Evolutionary conservation across 2,329 filamentous ascomycete genomes (phyloP), one percentile per base, ranked within the genome.

Genomic region (Rhexocercosporidium sp.): DNA sequence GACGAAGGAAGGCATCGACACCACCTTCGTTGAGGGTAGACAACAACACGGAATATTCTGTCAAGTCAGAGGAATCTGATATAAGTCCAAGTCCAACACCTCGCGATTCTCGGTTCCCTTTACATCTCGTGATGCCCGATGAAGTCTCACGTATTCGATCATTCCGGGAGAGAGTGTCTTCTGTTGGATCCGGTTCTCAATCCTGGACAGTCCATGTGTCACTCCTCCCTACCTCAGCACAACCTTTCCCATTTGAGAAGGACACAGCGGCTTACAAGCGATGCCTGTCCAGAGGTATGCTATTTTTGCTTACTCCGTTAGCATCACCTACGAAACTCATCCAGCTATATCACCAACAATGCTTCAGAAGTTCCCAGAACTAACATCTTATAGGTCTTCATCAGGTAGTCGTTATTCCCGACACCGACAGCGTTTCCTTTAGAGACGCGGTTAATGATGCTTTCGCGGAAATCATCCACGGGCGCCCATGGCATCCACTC

Each of bases 141-240:
- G 71, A 73, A 39, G 54, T 67, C 3, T 64, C 65, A n/a, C 66
- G 68, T 22, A 70, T 72, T 53, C 67, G 73, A 59, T 66, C 62
- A 16, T 75, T 73, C 64, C 68, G 69, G 20, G 67, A 70, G 46
- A 49, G 69, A 51, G 69, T 74, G 47, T 59, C 69, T 6, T 73
- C 70, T 18, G 66, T 72, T n/a, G 71, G 70, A 20, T 70, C 73
- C n/a, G 73, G 70, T 14, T 75, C 78, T 20, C 79, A 78, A 63
- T 77, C 81, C 5, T 89, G 86, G 86, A 88, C 86, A 1, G 84
- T 88, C 31, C 86, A 88, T 71, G 80, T 89, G 41, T 88, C 86
- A 2, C 81, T 89, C 14, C 79, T 89, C 44, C 86, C 86, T 3
- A 83, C 82, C 56, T 80, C 79, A 14, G 81, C 81, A 39, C 82